Conservation (phyloP, 2,329 filamentous ascomycete species). For the Fusarium pininemorale region DNA sequence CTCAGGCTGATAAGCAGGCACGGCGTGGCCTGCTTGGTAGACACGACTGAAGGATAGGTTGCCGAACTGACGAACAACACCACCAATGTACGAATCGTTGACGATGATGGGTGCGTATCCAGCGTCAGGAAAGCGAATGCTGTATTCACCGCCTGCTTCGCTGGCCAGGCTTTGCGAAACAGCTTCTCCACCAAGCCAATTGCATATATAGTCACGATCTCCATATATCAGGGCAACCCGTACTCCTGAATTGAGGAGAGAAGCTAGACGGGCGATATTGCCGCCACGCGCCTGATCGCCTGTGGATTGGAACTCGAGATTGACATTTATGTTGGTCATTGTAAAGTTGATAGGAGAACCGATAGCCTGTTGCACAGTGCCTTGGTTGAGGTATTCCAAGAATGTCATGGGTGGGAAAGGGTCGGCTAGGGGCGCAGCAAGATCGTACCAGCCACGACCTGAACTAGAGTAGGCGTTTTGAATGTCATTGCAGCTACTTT, state of each 20-base stretch:
- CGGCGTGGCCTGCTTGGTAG: conserved; percentile 72
- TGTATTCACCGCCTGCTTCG: conserved; percentile 57
- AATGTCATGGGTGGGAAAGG: conserved; percentile 72
- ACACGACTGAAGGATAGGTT: conserved; percentile 76
- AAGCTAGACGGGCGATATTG: conserved; percentile 66
- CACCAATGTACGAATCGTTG: conserved; percentile 74
- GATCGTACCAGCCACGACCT: conserved; percentile 68
- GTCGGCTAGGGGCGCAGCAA: conserved; percentile 63
- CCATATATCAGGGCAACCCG: conserved; percentile 78
- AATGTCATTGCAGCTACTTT: conserved; percentile 56
- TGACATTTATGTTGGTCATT: conserved; percentile 57
- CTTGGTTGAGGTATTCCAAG: conserved; percentile 70
- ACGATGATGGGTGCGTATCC: conserved; percentile 79
- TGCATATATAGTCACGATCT: conserved; percentile 71
- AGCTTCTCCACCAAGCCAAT: conserved; percentile 79
- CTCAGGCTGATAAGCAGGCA: conserved; percentile 69
- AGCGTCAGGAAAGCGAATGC: conserved; percentile 66
- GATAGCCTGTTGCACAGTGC: conserved; percentile 64
- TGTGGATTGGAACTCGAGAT: conserved; percentile 56
- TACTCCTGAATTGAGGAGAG: conserved; percentile 69
- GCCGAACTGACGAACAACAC: conserved; percentile 78
- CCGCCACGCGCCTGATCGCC: conserved; percentile 72
- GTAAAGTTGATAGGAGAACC: conserved; percentile 71
- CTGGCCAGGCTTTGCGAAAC: conserved; percentile 71
- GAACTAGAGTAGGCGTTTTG: conserved; percentile 65